Evolutionary conservation across 139 green algal species (phyloP).

Genomic region (Chlorella sp.): DNA sequence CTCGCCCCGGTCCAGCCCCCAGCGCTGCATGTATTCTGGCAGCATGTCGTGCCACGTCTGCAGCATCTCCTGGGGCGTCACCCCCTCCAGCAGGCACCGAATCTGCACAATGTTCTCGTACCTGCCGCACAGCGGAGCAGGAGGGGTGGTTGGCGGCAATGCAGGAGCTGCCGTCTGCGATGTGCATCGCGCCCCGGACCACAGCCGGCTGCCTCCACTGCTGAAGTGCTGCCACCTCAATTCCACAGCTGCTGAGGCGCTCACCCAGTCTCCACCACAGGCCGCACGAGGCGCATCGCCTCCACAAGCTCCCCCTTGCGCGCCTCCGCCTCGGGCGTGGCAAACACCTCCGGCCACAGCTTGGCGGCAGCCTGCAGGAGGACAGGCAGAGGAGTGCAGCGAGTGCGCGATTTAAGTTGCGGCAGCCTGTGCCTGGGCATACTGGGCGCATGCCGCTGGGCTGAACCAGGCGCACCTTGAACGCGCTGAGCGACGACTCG

Average conservation of each 20-base stretch:
- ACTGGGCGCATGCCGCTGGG: neutral
- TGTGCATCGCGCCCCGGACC: too few species aligned
- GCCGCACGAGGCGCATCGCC: conserved; percentile 87
- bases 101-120: conserved; percentile 99
- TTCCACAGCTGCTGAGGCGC: too few species aligned
- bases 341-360: conserved; percentile 93
- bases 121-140: conserved; percentile 48
- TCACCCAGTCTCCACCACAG: conserved; percentile 97
- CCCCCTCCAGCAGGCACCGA: conserved; percentile 85
- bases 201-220: too few species aligned
- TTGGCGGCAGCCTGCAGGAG: conserved; percentile 67
- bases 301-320: conserved; percentile 79
- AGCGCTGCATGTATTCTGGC: conserved; percentile 78
- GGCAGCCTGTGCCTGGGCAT: too few species aligned
- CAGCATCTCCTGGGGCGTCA: conserved; percentile 83
- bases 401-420: neutral
- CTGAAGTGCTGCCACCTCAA: neutral
- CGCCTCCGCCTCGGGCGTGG: conserved; percentile 52
- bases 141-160: too few species aligned
- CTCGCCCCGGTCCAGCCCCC: conserved; percentile 73
- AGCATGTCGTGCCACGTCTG: conserved; percentile 78
- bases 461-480: conserved; percentile 73
- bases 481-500: conserved; percentile 90
- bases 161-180: too few species aligned
- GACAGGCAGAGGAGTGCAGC: neutral